Percentiles rank a stretch among this genome's conserved stretches.
Conservation (phyloP, 805 yeast species). For the Ogataea angusta region DNA sequence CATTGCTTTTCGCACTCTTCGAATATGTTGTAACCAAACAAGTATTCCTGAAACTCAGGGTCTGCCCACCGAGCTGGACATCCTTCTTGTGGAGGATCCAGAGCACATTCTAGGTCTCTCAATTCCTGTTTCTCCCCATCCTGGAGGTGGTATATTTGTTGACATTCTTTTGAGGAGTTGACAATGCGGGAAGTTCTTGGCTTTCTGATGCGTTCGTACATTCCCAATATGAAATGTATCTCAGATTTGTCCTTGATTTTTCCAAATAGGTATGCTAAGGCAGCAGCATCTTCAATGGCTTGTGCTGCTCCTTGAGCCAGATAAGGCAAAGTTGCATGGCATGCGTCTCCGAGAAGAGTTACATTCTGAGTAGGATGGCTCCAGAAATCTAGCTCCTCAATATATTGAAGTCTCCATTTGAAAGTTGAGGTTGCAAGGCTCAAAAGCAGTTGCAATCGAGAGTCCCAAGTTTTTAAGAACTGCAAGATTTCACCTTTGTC, state of each 20-base stretch:
- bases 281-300: constrained; percentile 20
- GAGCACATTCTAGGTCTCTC: constrained; percentile 13
- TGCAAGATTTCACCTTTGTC: constrained; percentile 10
- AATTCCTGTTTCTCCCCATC: constrained; percentile 14
- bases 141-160: constrained; percentile 15
- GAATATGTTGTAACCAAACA: constrained; percentile 18
- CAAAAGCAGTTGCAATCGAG: constrained; percentile 9
- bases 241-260: constrained; percentile 9
- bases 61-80: constrained; percentile 20
- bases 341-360: constrained; percentile 18
- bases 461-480: constrained; percentile 16
- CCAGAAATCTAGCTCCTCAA: constrained; percentile 14
- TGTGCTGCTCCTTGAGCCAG: constrained; percentile 21
- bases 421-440: constrained; percentile 8
- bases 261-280: constrained; percentile 16
- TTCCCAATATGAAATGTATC: constrained; percentile 7
- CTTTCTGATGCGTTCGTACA: constrained; percentile 13
- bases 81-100: constrained; percentile 14
- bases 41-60: constrained; percentile 16
- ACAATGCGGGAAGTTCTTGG: constrained; percentile 16
- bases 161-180: constrained; percentile 15
- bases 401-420: constrained; percentile 17
- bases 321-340: constrained; percentile 20
- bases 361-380: constrained; percentile 11
- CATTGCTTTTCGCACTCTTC: constrained; percentile 12